phyloP scores from a whole-genome alignment of 495 filamentous ascomycete species.

The Acidomyces sp. region DNA sequence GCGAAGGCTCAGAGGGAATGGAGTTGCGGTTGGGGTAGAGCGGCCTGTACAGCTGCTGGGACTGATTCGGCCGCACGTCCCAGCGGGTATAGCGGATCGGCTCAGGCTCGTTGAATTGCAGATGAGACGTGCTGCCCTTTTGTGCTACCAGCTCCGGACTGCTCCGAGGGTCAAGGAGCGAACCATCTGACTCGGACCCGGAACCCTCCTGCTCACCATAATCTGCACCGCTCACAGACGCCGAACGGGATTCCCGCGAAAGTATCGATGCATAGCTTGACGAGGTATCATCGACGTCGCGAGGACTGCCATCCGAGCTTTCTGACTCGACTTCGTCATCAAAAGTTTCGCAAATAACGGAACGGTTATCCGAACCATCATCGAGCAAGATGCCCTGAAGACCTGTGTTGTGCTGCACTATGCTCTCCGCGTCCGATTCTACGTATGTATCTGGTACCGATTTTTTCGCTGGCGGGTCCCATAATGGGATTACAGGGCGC shows the following conservation, averaged over 20 bases:
- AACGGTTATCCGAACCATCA: too few relatives aligned
- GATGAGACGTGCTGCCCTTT: background rate
- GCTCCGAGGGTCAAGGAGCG: background rate
- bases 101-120: constrained; percentile 1
- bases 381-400: background rate
- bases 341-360: too few relatives aligned
- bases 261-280: constrained; percentile 6
- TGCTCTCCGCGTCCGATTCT: background rate
- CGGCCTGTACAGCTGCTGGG: background rate
- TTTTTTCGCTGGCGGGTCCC: background rate
- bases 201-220: background rate
- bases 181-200: too few relatives aligned
- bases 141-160: background rate
- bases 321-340: background rate
- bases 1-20: background rate
- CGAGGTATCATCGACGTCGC: constrained; percentile 3
- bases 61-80: constrained; percentile 3
- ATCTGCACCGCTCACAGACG: background rate
- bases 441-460: background rate
- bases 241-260: background rate
- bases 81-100: constrained; percentile 1
- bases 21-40: background rate
- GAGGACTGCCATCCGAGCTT: background rate
- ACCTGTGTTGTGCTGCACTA: background rate
- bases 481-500: background rate